Evolutionary conservation across 2,329 filamentous ascomycete species (phyloP), one percentile per base, ranked within the genome.

Genomic region (Aspergillus spinulosporus): DNA sequence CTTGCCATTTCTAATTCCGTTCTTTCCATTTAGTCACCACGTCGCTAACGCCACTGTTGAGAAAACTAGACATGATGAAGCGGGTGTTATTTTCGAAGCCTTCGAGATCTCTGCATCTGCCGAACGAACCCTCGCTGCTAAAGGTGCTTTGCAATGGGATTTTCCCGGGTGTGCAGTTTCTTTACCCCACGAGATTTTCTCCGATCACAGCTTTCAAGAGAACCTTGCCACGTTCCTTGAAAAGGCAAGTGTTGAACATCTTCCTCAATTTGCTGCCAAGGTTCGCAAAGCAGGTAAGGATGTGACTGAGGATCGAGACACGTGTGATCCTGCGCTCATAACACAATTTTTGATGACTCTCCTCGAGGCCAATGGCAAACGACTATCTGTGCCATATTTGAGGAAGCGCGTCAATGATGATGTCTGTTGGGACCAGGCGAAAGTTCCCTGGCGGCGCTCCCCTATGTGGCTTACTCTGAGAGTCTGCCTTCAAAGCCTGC

Each of bases 361-460:
- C 0, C 68, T 90, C 0, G 80, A 84, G 62, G 80, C 77, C 0
- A 74, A 81, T 5, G 86, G 86, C 0, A 54, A 64, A 0, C 61
- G 72, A 0, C 56, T 73, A 0, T 52, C 68, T 0, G 70, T 78
- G 0, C 60, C 70, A 0, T 26, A 74, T 0, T 65, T 88, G 1
- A 73, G 73, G 0, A 90, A 90, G 64, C 75, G 80, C 2, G 78
- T 88, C 0, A 77, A 83, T 0, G 87, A 89, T 49, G 85, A 88
- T n/a, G 80, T 88, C 0, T 77, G 76, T 9, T 80, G 83, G 66
- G 65, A 71, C 0, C 65, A 78, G 0, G 74, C 77, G 0, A 68
- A 77, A 1, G 65, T 75, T 0, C 86, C 86, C 0, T 90, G 87
- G 86, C 76, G 87, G 14, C 74, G 88, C 37, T 80, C 80, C 1